These are phyloP conservation scores for Pseudocohnilembus persalinus DNA, from an alignment of 169 alveolate species.

Conservation along the genomic window DNA sequence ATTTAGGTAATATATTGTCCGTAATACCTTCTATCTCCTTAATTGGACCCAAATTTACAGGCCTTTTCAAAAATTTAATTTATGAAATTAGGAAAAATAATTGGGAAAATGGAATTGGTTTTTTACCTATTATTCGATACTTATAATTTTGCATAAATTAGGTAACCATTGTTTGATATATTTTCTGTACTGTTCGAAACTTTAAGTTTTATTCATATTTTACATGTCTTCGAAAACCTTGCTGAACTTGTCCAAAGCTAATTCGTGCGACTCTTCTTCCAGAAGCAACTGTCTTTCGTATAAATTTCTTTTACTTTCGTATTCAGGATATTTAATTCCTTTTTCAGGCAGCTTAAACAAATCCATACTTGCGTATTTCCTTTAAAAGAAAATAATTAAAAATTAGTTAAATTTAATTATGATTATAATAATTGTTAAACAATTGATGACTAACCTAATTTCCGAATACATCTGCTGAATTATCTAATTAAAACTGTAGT, in stretches of 20 bases:
- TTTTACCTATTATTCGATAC: constrained; percentile 48
- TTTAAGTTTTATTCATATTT: constrained; percentile 57
- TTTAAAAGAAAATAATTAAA: too few species aligned
- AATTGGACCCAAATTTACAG: constrained; percentile 29
- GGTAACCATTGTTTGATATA: constrained; percentile 61
- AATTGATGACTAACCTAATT: not conserved
- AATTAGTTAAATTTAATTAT: not conserved
- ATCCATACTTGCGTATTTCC: constrained; percentile 30
- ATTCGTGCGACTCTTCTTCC: constrained; percentile 62
- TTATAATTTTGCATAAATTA: constrained; percentile 45
- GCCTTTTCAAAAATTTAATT: not conserved
- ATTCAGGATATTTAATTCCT: constrained; percentile 62
- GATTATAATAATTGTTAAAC: constrained; percentile 5
- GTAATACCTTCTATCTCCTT: constrained; percentile 41
- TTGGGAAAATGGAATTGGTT: too few species aligned
- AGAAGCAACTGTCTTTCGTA: constrained; percentile 63
- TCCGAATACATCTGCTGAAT: constrained; percentile 1
- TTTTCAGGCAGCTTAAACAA: constrained; percentile 66
- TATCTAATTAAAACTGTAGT: not conserved
- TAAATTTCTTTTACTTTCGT: constrained; percentile 66
- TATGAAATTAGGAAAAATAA: too few species aligned
- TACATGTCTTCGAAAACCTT: constrained; percentile 55
- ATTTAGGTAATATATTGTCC: constrained; percentile 23
- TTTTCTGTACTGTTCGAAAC: constrained; percentile 57
- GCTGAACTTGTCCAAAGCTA: constrained; percentile 55